Evolutionary conservation across 2,329 filamentous ascomycete genomes (phyloP).

Genomic region (Zymoseptoria tritici): DNA sequence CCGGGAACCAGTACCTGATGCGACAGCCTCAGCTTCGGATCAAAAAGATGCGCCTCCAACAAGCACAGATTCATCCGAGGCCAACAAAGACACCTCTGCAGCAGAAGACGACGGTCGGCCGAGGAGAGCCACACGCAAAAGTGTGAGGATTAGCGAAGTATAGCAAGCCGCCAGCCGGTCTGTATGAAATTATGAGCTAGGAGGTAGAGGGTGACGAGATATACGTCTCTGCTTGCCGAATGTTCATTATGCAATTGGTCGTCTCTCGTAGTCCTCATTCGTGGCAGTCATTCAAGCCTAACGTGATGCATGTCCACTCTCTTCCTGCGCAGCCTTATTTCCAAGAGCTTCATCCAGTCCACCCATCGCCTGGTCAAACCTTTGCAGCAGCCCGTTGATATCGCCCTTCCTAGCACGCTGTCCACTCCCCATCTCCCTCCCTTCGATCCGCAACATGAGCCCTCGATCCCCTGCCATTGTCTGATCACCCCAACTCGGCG

Average conservation of each 20-base stretch:
- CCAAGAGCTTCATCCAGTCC: conserved; percentile 30
- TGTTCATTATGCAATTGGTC: background rate
- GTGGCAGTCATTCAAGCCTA: background rate
- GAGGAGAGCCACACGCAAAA: conserved; percentile 23
- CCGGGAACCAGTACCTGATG: conserved; percentile 1
- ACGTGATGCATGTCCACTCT: background rate
- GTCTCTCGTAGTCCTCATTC: background rate
- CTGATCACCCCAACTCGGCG: conserved; percentile 56
- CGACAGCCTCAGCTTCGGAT: background rate
- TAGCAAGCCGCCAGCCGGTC: conserved; percentile 3
- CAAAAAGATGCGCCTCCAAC: background rate
- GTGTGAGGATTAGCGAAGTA: conserved; percentile 27
- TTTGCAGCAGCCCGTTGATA: conserved; percentile 32
- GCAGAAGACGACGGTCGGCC: conserved; percentile 12
- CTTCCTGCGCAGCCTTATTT: background rate
- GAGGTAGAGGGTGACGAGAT: background rate
- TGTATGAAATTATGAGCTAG: background rate
- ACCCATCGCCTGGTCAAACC: conserved; percentile 31
- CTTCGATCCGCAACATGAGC: conserved; percentile 58
- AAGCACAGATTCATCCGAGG: background rate
- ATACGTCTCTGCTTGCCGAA: background rate
- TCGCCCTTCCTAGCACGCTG: conserved; percentile 28
- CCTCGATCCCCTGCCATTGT: conserved; percentile 32
- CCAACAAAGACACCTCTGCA: background rate
- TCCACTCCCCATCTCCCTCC: conserved; percentile 29